Evolutionary conservation across 1,139 yeast genomes (phyloP).

Genomic region (Wickerhamomyces sp.): DNA sequence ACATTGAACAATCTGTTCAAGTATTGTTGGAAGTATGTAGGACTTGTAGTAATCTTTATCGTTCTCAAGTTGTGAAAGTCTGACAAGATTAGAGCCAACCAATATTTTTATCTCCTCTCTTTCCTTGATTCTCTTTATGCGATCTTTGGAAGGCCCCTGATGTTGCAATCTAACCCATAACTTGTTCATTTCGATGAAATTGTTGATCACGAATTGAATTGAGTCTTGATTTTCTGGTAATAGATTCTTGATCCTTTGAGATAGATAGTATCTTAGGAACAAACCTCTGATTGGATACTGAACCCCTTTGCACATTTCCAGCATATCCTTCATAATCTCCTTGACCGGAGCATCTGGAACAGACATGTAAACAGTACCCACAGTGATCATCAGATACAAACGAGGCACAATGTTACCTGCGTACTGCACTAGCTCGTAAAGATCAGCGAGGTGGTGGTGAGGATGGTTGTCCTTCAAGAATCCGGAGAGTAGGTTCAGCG

Average conservation of each 20-base stretch:
- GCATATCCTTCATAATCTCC: constrained; percentile 92
- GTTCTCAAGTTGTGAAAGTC: constrained; percentile 83
- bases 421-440: constrained; percentile 92
- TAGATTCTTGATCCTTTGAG: constrained; percentile 77
- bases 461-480: constrained; percentile 67
- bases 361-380: constrained; percentile 85
- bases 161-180: constrained; percentile 96
- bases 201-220: constrained; percentile 73
- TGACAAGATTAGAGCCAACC: constrained; percentile 88
- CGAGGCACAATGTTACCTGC: constrained; percentile 93
- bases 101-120: constrained; percentile 85
- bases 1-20: constrained; percentile 92
- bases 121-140: constrained; percentile 70
- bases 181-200: constrained; percentile 96
- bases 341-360: constrained; percentile 74
- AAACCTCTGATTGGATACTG: constrained; percentile 92
- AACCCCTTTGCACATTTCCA: constrained; percentile 98
- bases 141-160: constrained; percentile 88
- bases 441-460: constrained; percentile 74
- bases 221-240: constrained; percentile 40
- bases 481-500: constrained; percentile 63
- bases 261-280: constrained; percentile 80
- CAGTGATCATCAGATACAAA: constrained; percentile 89
- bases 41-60: constrained; percentile 58
- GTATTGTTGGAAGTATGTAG: constrained; percentile 68